Evolutionary conservation across 2,329 filamentous ascomycete genomes (phyloP).

Genomic region (Fusarium acutatum): DNA sequence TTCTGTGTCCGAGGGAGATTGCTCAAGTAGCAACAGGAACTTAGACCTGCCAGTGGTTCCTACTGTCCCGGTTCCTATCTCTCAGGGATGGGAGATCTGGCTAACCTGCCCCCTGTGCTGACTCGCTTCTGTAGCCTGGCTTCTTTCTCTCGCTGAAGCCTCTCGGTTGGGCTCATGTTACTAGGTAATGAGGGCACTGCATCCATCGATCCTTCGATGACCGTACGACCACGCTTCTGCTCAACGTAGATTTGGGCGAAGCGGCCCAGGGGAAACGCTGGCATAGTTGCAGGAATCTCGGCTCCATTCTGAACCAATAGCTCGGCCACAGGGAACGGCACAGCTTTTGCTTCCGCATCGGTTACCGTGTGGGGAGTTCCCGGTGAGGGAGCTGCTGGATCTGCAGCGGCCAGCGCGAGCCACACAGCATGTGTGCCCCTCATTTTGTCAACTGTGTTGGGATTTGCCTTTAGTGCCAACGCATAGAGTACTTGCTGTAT

Average conservation of each 20-base stretch:
- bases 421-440: slow-evolving; percentile 90
- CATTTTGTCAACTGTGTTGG: slow-evolving; percentile 86
- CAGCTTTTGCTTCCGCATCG: slow-evolving; percentile 59
- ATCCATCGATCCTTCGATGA: slow-evolving; percentile 59
- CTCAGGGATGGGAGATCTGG: slow-evolving; percentile 70
- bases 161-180: slow-evolving; percentile 55
- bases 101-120: slow-evolving; percentile 78
- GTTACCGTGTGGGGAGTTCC: slow-evolving; percentile 53
- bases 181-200: slow-evolving; percentile 68
- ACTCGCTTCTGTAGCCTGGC: slow-evolving; percentile 79
- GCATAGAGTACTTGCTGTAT: slow-evolving; percentile 93
- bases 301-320: slow-evolving; percentile 93
- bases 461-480: slow-evolving; percentile 84
- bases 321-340: slow-evolving; percentile 89
- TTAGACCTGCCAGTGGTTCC: slow-evolving; percentile 50
- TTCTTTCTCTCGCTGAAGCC: slow-evolving; percentile 70
- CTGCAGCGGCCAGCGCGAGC: slow-evolving; percentile 89
- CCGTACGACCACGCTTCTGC: slow-evolving; percentile 68
- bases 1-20: slow-evolving; percentile 42
- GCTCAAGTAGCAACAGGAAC: slow-evolving; percentile 49
- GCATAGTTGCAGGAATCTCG: slow-evolving; percentile 78
- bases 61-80: slow-evolving; percentile 59
- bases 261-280: slow-evolving; percentile 83
- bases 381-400: slow-evolving; percentile 80
- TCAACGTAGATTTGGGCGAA: slow-evolving; percentile 87